Evolutionary conservation across 116 monocot species (phyloP).

Genomic region (Thalassia testudinum): DNA sequence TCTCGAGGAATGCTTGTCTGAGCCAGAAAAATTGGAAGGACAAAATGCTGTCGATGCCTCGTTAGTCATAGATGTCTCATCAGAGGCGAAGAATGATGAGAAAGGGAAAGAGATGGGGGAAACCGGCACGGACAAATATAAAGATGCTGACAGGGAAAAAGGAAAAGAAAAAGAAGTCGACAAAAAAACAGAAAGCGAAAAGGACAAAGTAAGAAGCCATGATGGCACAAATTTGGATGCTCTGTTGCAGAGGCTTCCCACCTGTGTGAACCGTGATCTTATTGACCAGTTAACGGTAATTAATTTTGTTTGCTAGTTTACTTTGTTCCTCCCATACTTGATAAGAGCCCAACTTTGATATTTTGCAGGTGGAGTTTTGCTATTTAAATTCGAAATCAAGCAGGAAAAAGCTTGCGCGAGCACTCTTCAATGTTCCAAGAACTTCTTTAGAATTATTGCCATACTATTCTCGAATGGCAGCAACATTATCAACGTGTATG

Average conservation of each 20-base stretch:
- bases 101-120: constrained; percentile 57
- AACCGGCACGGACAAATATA: constrained; percentile 45
- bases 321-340: neutral
- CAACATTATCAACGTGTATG: constrained; percentile 94
- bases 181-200: constrained; percentile 62
- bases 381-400: constrained; percentile 91
- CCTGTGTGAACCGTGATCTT: constrained; percentile 93
- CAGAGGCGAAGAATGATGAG: constrained; percentile 51
- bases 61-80: constrained; percentile 21
- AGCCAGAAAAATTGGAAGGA: constrained; percentile 36
- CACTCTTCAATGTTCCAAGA: constrained; percentile 80
- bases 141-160: constrained; percentile 71
- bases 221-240: constrained; percentile 76
- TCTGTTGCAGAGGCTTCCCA: constrained; percentile 81
- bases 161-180: constrained; percentile 56
- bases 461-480: constrained; percentile 93
- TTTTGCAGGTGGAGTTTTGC: constrained; percentile 84
- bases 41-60: constrained; percentile 26
- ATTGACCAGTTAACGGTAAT: constrained; percentile 94
- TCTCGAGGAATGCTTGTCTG: constrained; percentile 3
- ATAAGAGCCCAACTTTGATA: neutral
- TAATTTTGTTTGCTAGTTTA: neutral
- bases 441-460: constrained; percentile 89
- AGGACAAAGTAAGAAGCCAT: constrained; percentile 59
- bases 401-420: constrained; percentile 77